These are phyloP conservation scores for Blepharisma undulans DNA, from an alignment of 169 alveolate species.

Conservation along the genomic window DNA sequence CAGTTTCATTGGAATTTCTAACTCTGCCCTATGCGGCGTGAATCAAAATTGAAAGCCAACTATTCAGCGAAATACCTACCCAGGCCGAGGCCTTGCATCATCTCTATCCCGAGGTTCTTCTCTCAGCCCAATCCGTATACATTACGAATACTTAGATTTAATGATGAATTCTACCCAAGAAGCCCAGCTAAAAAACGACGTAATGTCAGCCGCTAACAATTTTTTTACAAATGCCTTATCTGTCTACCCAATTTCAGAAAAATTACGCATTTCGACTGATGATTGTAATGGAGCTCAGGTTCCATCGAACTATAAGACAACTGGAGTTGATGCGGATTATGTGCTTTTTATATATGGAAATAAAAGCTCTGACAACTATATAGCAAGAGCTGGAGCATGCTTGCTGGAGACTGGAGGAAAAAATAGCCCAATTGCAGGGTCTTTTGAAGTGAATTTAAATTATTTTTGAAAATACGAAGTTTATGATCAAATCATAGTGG, in stretches of 20 bases:
- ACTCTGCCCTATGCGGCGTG: neutral
- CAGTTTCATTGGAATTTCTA: neutral
- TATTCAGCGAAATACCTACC: neutral
- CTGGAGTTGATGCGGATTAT: constrained; percentile 28
- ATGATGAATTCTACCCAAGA: neutral
- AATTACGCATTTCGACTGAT: neutral
- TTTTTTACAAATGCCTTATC: neutral
- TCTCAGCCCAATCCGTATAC: neutral
- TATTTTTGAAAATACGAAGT: neutral
- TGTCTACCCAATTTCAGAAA: neutral
- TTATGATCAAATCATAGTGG: neutral
- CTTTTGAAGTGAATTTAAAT: neutral
- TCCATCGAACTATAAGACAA: constrained; percentile 5
- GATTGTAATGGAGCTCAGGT: neutral
- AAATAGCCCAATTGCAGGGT: constrained; percentile 14
- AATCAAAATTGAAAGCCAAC: neutral
- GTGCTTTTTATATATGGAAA: neutral
- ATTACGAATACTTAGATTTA: neutral
- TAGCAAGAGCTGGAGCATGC: constrained; percentile 32
- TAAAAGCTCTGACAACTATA: neutral
- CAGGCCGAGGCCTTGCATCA: neutral
- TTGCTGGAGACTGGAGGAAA: neutral
- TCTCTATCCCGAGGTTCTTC: neutral
- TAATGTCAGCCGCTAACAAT: constrained; percentile 23
- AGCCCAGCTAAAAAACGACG: neutral